These are phyloP conservation scores for Aspergillus wentii DNA, from an alignment of 495 filamentous ascomycete genomes.

Conservation along the genomic window DNA sequence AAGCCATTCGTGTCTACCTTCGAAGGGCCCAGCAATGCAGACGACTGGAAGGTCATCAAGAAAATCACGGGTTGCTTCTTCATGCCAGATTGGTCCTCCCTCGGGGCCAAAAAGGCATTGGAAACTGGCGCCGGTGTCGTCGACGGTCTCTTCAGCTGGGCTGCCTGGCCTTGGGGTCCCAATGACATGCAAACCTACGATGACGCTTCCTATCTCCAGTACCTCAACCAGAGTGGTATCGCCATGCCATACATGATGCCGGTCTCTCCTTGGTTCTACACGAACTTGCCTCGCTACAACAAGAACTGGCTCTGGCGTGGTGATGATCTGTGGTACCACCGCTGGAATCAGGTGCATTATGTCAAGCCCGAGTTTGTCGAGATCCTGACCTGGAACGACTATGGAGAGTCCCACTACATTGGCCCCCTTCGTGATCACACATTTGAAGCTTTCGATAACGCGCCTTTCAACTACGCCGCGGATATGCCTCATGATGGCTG, in stretches of 20 bases:
- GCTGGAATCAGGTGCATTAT: constrained; percentile 62
- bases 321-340: constrained; percentile 64
- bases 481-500: constrained; percentile 36
- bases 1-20: constrained; percentile 65
- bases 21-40: constrained; percentile 50
- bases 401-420: constrained; percentile 66
- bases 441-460: constrained; percentile 29
- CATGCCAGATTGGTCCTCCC: constrained; percentile 57
- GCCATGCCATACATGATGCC: constrained; percentile 70
- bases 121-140: constrained; percentile 24
- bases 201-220: constrained; percentile 52
- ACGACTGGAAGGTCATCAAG: constrained; percentile 53
- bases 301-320: constrained; percentile 68
- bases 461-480: constrained; percentile 41
- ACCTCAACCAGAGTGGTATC: constrained; percentile 10
- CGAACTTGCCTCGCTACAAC: constrained; percentile 55
- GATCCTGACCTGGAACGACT: constrained; percentile 61
- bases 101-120: constrained; percentile 36
- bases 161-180: constrained; percentile 60
- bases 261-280: constrained; percentile 68
- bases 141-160: constrained; percentile 62
- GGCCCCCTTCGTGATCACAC: constrained; percentile 36
- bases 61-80: constrained; percentile 44
- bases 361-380: constrained; percentile 55
- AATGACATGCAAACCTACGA: constrained; percentile 41